Conservation (phyloP, 2,329 filamentous ascomycete genomes). For the Purpureocillium lavendulum region DNA sequence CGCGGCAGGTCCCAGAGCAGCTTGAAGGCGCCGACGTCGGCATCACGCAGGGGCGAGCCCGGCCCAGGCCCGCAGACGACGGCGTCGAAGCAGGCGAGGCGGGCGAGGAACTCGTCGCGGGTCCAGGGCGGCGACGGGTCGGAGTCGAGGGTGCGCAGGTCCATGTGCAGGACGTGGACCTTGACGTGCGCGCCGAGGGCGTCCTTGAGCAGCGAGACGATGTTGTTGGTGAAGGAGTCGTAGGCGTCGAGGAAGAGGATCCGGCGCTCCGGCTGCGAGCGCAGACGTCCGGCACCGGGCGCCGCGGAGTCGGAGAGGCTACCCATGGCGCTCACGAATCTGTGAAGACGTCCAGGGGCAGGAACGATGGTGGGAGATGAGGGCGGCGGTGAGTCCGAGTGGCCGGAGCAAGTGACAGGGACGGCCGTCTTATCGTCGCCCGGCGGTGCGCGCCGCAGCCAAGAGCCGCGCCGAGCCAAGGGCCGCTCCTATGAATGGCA, state of each 20-base stretch:
- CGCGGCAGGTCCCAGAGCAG: conserved; percentile 62
- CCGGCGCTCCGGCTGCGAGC: conserved; percentile 17
- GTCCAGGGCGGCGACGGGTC: conserved; percentile 42
- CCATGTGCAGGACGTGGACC: conserved; percentile 29
- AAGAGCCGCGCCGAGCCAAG: no score
- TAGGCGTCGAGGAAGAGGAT: conserved; percentile 93
- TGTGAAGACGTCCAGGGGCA: no score
- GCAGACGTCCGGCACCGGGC: background rate
- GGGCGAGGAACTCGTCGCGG: conserved; percentile 27
- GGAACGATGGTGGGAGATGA: no score
- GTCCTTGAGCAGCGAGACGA: conserved; percentile 70
- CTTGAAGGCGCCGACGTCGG: conserved; percentile 78
- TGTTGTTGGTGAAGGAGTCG: conserved; percentile 95
- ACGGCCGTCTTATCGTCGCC: background rate
- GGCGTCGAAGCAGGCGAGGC: conserved; percentile 60
- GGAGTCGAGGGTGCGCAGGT: conserved; percentile 53
- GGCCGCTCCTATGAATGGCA: no score
- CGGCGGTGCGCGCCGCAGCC: background rate
- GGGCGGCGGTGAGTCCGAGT: no score
- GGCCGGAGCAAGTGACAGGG: background rate
- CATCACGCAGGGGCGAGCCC: conserved; percentile 61
- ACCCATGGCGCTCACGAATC: no score
- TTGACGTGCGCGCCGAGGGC: conserved; percentile 60
- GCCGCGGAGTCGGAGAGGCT: no score
- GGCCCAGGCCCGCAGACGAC: conserved; percentile 88